Percentiles rank a stretch among this genome's conserved stretches.
phyloP scores from a whole-genome alignment of 306 rosid species.

The Fagus sylvatica region DNA sequence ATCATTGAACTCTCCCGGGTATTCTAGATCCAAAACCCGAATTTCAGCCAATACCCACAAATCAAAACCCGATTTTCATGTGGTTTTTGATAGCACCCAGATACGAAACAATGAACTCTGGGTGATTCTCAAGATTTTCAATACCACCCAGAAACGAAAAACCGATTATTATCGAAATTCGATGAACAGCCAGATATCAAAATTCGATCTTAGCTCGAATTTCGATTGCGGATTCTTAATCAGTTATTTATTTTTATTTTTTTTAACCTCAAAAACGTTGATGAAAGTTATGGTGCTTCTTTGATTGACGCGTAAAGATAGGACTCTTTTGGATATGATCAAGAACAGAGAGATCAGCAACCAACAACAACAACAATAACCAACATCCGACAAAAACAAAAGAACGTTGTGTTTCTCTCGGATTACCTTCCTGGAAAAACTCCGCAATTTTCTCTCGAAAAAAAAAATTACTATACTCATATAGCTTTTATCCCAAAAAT shows the following conservation, averaged over 20 bases:
- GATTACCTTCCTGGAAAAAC: conserved; percentile 10
- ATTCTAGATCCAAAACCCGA: conserved; percentile 7
- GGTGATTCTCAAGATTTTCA: background rate
- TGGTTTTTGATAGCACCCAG: conserved; percentile 6
- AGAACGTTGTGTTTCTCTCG: conserved; percentile 13
- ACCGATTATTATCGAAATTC: background rate
- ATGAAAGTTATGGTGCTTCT: background rate
- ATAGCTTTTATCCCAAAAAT: no score
- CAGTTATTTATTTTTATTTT: conserved; percentile 1
- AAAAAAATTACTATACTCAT: no score
- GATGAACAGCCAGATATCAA: conserved; percentile 8
- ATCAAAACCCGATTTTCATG: conserved; percentile 34
- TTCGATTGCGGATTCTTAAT: conserved; percentile 7
- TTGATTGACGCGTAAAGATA: background rate
- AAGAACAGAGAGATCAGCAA: background rate
- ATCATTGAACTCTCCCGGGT: conserved; percentile 21
- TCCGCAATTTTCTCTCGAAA: conserved; percentile 21
- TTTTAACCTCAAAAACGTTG: background rate
- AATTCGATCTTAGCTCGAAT: conserved; percentile 7
- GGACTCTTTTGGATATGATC: conserved; percentile 2
- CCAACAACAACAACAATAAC: background rate
- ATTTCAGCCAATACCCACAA: conserved; percentile 28
- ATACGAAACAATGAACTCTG: background rate
- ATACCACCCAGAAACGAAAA: conserved; percentile 7
- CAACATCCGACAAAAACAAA: conserved; percentile 18